Conservation (phyloP, 2,329 filamentous ascomycete genomes). For the Periconia sp. region DNA sequence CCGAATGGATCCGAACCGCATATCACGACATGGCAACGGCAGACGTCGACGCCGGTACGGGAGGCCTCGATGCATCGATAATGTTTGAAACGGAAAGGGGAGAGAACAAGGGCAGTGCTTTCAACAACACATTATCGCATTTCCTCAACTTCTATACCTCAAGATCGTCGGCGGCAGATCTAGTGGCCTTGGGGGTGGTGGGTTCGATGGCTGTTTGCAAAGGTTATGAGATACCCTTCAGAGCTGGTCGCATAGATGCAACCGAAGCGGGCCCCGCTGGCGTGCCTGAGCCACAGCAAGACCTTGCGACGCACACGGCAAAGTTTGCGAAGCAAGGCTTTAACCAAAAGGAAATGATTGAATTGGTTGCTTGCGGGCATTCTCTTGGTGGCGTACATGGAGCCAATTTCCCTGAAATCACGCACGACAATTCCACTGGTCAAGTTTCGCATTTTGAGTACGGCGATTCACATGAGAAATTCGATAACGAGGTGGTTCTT, state of each 20-base stretch:
- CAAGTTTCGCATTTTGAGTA: constrained; percentile 2
- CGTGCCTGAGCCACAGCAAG: constrained; percentile 36
- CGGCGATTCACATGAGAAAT: constrained; percentile 24
- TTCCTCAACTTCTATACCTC: constrained; percentile 27
- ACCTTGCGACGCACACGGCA: constrained; percentile 29
- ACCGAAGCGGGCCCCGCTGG: constrained; percentile 28
- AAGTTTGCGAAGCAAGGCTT: constrained; percentile 36
- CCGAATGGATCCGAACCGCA: constrained; percentile 36
- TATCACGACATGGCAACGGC: constrained; percentile 40
- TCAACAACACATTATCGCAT: constrained; percentile 36
- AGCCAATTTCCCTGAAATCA: constrained; percentile 32
- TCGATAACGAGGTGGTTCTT: constrained; percentile 33
- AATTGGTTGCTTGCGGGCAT: constrained; percentile 39
- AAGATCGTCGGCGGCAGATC: constrained; percentile 28
- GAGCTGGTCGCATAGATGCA: constrained; percentile 38
- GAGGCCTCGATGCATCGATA: constrained; percentile 40
- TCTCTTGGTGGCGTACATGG: constrained; percentile 39
- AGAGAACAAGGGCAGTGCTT: constrained; percentile 33
- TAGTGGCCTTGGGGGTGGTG: constrained; percentile 35
- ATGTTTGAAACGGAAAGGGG: constrained; percentile 31
- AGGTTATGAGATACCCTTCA: constrained; percentile 29
- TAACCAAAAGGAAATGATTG: constrained; percentile 25
- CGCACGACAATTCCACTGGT: constrained; percentile 19
- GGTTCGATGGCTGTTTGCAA: constrained; percentile 33
- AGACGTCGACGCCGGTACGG: constrained; percentile 27